Percentiles rank a stretch among this genome's conserved stretches.
Conservation (phyloP, 768 basidiomycete species). For the Lentinula guzmanii region DNA sequence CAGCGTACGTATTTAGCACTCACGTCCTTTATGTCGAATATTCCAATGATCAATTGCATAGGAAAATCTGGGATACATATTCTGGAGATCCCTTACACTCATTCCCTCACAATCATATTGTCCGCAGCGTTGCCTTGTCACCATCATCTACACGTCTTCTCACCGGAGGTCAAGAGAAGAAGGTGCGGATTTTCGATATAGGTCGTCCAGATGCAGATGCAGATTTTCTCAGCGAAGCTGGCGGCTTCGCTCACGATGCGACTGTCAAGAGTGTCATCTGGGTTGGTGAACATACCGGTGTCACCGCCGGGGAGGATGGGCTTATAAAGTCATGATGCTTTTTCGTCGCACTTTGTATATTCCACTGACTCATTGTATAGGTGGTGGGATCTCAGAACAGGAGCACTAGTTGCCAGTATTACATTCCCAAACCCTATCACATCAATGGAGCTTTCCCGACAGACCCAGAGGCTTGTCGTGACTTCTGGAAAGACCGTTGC, state of each 20-base stretch:
- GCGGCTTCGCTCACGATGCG: slow-evolving; percentile 73
- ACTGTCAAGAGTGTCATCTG: slow-evolving; percentile 91
- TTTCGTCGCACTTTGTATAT: neutral
- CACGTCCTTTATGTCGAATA: neutral
- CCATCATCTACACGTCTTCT: slow-evolving; percentile 64
- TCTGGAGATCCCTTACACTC: slow-evolving; percentile 84
- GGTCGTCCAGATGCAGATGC: slow-evolving; percentile 82
- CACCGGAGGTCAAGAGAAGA: slow-evolving; percentile 96
- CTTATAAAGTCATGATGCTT: slow-evolving; percentile 63
- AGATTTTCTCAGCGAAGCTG: slow-evolving; percentile 63
- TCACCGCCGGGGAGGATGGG: slow-evolving; percentile 91
- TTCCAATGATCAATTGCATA: slow-evolving; percentile 22
- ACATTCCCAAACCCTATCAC: slow-evolving; percentile 77
- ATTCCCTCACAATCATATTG: slow-evolving; percentile 98
- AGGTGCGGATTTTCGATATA: slow-evolving; percentile 92
- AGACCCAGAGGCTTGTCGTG: slow-evolving; percentile 78
- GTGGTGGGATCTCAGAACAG: slow-evolving; percentile 95
- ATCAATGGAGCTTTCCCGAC: slow-evolving; percentile 87
- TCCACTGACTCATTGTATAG: slow-evolving; percentile 30
- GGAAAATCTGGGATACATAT: slow-evolving; percentile 96
- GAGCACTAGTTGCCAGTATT: slow-evolving; percentile 62
- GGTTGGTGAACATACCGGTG: slow-evolving; percentile 83
- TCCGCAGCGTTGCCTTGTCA: slow-evolving; percentile 88
- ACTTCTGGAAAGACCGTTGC: slow-evolving; percentile 90
- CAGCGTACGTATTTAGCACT: slow-evolving; percentile 64